These are phyloP conservation scores for Mastigamoeba balamuthi DNA, from an alignment of 78 protist species.

Conservation along the genomic window DNA sequence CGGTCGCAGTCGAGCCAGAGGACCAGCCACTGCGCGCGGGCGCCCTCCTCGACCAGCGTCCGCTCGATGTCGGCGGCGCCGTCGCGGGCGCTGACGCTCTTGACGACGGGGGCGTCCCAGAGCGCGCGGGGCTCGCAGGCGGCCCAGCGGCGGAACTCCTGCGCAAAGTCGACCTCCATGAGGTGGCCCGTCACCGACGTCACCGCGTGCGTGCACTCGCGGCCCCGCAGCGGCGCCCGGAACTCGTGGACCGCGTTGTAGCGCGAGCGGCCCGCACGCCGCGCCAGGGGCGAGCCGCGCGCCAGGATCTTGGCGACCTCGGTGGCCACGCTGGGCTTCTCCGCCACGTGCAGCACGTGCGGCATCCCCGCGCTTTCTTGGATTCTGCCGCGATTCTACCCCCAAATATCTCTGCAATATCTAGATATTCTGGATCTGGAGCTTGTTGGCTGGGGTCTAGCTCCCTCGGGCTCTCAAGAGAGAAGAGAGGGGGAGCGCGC, in stretches of 20 bases:
- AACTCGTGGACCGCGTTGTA: neutral
- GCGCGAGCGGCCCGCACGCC: neutral
- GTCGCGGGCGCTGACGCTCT: neutral
- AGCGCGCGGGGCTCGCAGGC: slow-evolving; percentile 39
- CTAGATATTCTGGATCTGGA: too few species aligned
- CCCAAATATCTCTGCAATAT: too few species aligned
- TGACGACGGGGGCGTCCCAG: slow-evolving; percentile 60
- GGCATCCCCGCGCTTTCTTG: too few species aligned
- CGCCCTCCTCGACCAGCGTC: slow-evolving; percentile 14
- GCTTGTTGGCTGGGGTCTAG: too few species aligned
- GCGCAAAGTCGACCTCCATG: slow-evolving; percentile 57
- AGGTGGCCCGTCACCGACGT: slow-evolving; percentile 91
- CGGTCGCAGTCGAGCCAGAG: slow-evolving; percentile 95
- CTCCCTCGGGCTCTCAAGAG: too few species aligned
- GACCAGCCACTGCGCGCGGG: slow-evolving; percentile 21
- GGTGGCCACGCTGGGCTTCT: slow-evolving; percentile 93
- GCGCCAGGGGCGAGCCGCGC: slow-evolving; percentile 16
- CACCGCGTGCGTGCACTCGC: neutral
- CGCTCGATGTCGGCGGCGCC: neutral
- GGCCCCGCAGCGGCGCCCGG: neutral
- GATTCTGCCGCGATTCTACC: too few species aligned
- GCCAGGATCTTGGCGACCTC: slow-evolving; percentile 67
- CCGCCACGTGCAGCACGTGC: slow-evolving; percentile 82
- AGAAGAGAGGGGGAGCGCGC: too few species aligned
- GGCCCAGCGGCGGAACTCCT: slow-evolving; percentile 36